These are phyloP conservation scores for Rutstroemia sp. DNA, from an alignment of 2,329 filamentous ascomycete species.

Conservation along the genomic window DNA sequence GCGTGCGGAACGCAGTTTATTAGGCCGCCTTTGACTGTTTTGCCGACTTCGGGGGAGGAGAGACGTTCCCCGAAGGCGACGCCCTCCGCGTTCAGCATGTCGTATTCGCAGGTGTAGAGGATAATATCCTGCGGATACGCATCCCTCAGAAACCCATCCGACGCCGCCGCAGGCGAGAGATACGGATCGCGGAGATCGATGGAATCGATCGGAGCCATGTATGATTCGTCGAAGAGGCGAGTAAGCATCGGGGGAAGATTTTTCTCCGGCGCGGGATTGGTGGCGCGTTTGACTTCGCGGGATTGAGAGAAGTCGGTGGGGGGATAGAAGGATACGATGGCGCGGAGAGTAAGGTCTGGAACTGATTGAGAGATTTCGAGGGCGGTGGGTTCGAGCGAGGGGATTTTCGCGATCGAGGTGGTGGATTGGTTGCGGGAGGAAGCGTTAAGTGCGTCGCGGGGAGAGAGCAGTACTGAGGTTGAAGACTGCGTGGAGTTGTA, in stretches of 20 bases:
- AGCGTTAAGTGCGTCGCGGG: neutral
- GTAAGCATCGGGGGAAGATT: constrained; percentile 51
- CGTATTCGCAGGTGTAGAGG: constrained; percentile 55
- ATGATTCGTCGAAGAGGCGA: constrained; percentile 55
- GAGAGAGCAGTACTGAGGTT: neutral
- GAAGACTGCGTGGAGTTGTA: neutral
- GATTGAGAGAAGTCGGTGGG: constrained; percentile 53
- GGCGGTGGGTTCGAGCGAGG: constrained; percentile 25
- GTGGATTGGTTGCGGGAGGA: constrained; percentile 6
- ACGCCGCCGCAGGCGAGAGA: constrained; percentile 50
- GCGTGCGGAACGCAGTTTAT: constrained; percentile 53
- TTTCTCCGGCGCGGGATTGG: constrained; percentile 46
- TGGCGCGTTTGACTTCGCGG: constrained; percentile 47
- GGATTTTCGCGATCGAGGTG: constrained; percentile 23
- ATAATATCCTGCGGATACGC: constrained; percentile 46
- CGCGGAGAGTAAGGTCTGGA: constrained; percentile 41
- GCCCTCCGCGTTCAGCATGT: constrained; percentile 56
- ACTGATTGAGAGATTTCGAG: constrained; percentile 27
- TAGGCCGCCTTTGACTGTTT: constrained; percentile 51
- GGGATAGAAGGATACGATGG: constrained; percentile 54
- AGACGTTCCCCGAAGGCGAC: constrained; percentile 55
- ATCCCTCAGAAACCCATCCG: constrained; percentile 40
- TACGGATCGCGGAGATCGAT: constrained; percentile 43
- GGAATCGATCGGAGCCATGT: constrained; percentile 42
- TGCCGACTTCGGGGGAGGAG: constrained; percentile 37